Conservation (phyloP, 495 filamentous ascomycete species). For the Astrothelium subdiscretum region DNA sequence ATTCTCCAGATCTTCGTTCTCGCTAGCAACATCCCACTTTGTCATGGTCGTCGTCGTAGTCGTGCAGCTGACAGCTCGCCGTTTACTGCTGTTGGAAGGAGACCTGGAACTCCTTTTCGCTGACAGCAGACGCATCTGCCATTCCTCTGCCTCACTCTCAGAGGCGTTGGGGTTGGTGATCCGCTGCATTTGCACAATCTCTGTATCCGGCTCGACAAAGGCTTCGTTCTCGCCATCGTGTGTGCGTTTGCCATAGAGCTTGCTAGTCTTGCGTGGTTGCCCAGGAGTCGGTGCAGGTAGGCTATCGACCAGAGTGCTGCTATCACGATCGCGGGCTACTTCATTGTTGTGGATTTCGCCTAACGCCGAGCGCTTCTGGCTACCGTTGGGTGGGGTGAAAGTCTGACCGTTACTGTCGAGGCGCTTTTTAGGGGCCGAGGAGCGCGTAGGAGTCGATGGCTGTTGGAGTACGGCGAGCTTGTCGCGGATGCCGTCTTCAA, state of each 20-base stretch:
- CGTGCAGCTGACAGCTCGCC: slow-evolving; percentile 46
- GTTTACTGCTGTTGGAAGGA: slow-evolving; percentile 34
- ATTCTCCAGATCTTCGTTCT: slow-evolving; percentile 43
- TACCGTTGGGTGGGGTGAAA: slow-evolving; percentile 63
- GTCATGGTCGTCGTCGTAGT: slow-evolving; percentile 51
- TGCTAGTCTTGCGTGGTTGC: slow-evolving; percentile 80
- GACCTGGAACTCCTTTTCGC: slow-evolving; percentile 39
- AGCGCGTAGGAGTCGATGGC: slow-evolving; percentile 69
- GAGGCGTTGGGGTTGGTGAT: slow-evolving; percentile 34
- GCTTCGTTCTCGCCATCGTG: slow-evolving; percentile 31
- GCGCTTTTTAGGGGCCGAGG: slow-evolving; percentile 42
- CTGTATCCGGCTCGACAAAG: slow-evolving; percentile 29
- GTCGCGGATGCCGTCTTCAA: slow-evolving; percentile 71
- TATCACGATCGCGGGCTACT: slow-evolving; percentile 1
- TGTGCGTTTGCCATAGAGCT: slow-evolving; percentile 37
- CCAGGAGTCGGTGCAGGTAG: slow-evolving; percentile 92
- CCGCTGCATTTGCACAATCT: slow-evolving; percentile 40
- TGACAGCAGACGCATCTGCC: slow-evolving; percentile 55
- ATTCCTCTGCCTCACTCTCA: slow-evolving; percentile 66
- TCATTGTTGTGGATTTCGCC: slow-evolving; percentile 84
- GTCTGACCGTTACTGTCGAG: slow-evolving; percentile 48
- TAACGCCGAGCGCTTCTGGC: slow-evolving; percentile 67
- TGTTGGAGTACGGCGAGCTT: slow-evolving; percentile 42
- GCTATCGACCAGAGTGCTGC: slow-evolving; percentile 40
- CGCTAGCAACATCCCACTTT: slow-evolving; percentile 20